phyloP scores from a whole-genome alignment of 148 eudicot genomes.

The Fagopyrum tataricum region DNA sequence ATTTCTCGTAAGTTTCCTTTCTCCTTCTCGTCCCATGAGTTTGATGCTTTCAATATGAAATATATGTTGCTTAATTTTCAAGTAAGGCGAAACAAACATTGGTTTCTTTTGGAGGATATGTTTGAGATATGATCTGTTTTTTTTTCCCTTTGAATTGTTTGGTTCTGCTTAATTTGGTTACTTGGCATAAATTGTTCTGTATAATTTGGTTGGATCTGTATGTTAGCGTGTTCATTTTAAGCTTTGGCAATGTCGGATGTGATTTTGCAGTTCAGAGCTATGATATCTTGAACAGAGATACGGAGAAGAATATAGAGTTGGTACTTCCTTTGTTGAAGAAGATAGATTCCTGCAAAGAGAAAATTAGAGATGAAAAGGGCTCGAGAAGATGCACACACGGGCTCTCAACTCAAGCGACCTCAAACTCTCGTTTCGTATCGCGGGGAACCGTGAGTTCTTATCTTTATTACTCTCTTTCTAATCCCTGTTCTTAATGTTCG shows the following conservation, averaged over 20 bases:
- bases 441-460: constrained; percentile 47
- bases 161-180: constrained; percentile 5
- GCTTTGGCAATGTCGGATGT: constrained; percentile 19
- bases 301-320: background rate
- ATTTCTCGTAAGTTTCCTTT: background rate
- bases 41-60: background rate
- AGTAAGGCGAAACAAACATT: constrained; percentile 19
- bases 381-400: constrained; percentile 47
- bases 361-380: constrained; percentile 56
- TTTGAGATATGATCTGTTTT: constrained; percentile 1
- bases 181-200: background rate
- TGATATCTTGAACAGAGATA: constrained; percentile 24
- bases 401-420: constrained; percentile 59
- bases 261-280: constrained; percentile 19
- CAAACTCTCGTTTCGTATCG: constrained; percentile 43
- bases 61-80: constrained; percentile 31
- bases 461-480: constrained; percentile 5
- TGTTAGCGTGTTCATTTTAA: background rate
- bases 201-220: constrained; percentile 5
- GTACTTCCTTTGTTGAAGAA: constrained; percentile 5
- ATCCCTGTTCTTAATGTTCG: constrained; percentile 2
- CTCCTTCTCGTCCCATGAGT: background rate
- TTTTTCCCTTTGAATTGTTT: constrained; percentile 7
- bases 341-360: background rate
- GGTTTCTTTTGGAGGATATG: constrained; percentile 6